These are phyloP conservation scores for Amborella trichopoda DNA, from an alignment of 164 flowering plant genomes.

Conservation along the genomic window DNA sequence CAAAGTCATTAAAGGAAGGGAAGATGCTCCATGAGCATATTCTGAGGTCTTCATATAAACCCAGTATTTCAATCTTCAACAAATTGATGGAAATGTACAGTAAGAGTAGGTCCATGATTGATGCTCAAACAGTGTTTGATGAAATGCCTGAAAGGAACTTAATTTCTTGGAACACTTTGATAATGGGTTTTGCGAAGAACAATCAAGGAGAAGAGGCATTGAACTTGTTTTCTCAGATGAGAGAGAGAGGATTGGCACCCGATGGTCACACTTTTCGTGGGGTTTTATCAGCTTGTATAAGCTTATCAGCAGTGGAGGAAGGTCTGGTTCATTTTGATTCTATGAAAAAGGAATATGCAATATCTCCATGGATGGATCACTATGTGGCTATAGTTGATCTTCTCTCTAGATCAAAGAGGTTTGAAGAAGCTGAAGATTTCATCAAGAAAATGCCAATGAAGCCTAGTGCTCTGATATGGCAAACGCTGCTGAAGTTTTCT, in stretches of 20 bases:
- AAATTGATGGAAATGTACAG: conserved; percentile 77
- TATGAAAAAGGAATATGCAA: conserved; percentile 46
- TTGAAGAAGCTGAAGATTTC: conserved; percentile 51
- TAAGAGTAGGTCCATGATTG: conserved; percentile 48
- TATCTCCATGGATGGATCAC: conserved; percentile 61
- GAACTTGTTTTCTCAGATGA: conserved; percentile 59
- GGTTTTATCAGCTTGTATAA: conserved; percentile 75
- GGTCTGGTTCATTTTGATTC: conserved; percentile 38
- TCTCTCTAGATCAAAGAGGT: conserved; percentile 69
- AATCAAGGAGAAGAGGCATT: conserved; percentile 67
- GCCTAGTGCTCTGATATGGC: conserved; percentile 81
- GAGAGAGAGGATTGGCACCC: conserved; percentile 36
- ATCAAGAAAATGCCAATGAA: conserved; percentile 64
- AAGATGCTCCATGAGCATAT: conserved; percentile 62
- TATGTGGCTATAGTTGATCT: conserved; percentile 84
- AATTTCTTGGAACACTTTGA: conserved; percentile 87
- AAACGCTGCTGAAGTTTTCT: conserved; percentile 76
- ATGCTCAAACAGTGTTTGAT: conserved; percentile 43
- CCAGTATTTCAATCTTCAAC: conserved; percentile 57
- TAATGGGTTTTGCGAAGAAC: conserved; percentile 76
- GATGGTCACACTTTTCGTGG: conserved; percentile 92
- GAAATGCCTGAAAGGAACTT: conserved; percentile 29
- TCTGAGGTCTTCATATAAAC: conserved; percentile 35
- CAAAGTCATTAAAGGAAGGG: conserved; percentile 62
- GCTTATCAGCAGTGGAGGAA: conserved; percentile 57